Conservation (phyloP, 192 early-diverging fungal genomes). For the Anaeromyces robustus region DNA sequence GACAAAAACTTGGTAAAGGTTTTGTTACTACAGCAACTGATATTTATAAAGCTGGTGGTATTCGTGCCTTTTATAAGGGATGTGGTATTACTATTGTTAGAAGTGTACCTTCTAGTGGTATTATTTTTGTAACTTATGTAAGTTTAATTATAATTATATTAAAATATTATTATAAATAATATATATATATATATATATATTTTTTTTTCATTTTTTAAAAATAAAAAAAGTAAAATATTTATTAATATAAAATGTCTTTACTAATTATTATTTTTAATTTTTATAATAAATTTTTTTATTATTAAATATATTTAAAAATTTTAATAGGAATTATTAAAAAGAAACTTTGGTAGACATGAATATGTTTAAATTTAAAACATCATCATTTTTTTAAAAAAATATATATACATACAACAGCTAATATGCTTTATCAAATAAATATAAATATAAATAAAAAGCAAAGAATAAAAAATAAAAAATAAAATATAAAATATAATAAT, state of each 20-base stretch:
- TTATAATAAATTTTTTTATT: too few relatives aligned
- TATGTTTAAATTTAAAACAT: background rate
- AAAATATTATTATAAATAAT: background rate
- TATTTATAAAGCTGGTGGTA: conserved; percentile 60
- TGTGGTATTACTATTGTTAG: conserved; percentile 82
- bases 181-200: too few relatives aligned
- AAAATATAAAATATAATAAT: too few relatives aligned
- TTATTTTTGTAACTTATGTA: conserved; percentile 94
- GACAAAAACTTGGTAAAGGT: conserved; percentile 7
- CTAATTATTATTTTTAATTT: too few relatives aligned
- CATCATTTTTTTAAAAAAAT: too few relatives aligned
- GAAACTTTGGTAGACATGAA: background rate
- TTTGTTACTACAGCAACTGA: conserved; percentile 47
- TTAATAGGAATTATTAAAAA: background rate
- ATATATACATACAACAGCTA: too few relatives aligned
- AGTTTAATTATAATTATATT: conserved; percentile 20
- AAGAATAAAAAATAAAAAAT: too few relatives aligned
- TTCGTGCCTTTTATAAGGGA: conserved; percentile 78
- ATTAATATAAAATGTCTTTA: too few relatives aligned
- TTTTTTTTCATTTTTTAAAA: too few relatives aligned
- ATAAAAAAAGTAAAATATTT: too few relatives aligned
- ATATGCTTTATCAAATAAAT: too few relatives aligned
- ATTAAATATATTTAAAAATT: background rate
- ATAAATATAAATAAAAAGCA: too few relatives aligned
- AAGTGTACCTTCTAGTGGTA: conserved; percentile 81